Evolutionary conservation across 1,284 basidiomycete genomes (phyloP).

Genomic region (Xerocomus tenax): DNA sequence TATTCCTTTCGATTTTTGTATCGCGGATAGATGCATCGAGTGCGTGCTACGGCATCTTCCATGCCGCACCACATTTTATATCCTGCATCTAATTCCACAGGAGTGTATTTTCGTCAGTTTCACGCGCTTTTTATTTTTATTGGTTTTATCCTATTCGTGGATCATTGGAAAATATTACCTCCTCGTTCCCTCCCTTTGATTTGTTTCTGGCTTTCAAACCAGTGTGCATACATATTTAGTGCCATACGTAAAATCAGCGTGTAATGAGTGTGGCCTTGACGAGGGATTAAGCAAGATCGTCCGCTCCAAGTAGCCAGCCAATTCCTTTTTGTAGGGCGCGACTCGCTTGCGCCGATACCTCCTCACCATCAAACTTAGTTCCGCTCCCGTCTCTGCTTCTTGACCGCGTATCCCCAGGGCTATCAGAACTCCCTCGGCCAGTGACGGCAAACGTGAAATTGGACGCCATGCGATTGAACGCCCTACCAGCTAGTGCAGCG

Average conservation of each 20-base stretch:
- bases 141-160: constrained; percentile 17
- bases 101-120: constrained; percentile 7
- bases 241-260: constrained; percentile 13
- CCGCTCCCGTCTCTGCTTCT: constrained; percentile 37
- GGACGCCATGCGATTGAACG: constrained; percentile 68
- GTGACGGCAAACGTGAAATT: constrained; percentile 59
- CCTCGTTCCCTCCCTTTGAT: constrained; percentile 15
- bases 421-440: constrained; percentile 41
- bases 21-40: constrained; percentile 13
- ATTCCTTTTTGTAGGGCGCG: constrained; percentile 72
- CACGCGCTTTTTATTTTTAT: constrained; percentile 20
- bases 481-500: constrained; percentile 62
- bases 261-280: not conserved
- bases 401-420: constrained; percentile 37
- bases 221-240: constrained; percentile 26
- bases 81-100: constrained; percentile 10
- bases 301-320: constrained; percentile 80
- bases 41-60: constrained; percentile 4
- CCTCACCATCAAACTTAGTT: constrained; percentile 41
- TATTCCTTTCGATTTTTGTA: constrained; percentile 9
- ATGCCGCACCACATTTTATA: constrained; percentile 11
- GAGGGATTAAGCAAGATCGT: constrained; percentile 35
- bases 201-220: constrained; percentile 24
- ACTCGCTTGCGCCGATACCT: constrained; percentile 64
- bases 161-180: constrained; percentile 4